Base-by-base conservation (phyloP, 306 rosid genomes). In the Clitoria ternatea region DNA sequence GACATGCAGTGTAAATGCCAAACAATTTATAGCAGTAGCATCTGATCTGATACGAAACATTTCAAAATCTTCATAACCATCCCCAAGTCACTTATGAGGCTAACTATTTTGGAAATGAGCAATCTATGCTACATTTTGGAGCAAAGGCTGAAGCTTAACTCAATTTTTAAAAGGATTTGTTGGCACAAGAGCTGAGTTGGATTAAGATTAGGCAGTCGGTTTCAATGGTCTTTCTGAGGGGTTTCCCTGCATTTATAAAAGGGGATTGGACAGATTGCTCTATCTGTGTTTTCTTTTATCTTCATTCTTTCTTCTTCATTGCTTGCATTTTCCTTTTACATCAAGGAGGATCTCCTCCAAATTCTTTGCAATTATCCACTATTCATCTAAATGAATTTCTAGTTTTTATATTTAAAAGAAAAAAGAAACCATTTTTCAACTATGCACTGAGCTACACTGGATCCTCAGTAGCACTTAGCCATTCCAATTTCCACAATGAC, bases 401-500 rank as follows among this genome's bases (percentile, higher is more conserved):
- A n/a, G 17, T 44, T 23, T 22, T 53, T 39, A n/a, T 50, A 19
- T 19, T 24, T 65, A 50, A 22, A 50, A 4, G 1, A n/a, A 15
- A 15, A 52, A 11, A 1, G 22, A 56, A 55, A 32, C 17, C 61
- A 8, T 20, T 6, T 53, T 9, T 53, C 40, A 55, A 44, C 22
- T 33, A 56, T 47, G 67, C 65, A 27, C 29, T 23, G 2, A 32
- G 13, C 20, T 44, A 14, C 42, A 13, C 2, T 53, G 13, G 13
- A 23, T 27, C 60, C 30, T 29, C 55, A 17, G 53, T 30, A 33
- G 18, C 26, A 42, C n/a, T 40, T 61, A 27, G 26, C 19, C 60
- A 65, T 70, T 69, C 70, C 48, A 70, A 40, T 18, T 61, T 64
- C 67, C 48, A 61, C 37, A 66, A 45, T 66, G 65, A 60, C 11